Evolutionary conservation across 441 rosid genomes (phyloP).

Genomic region (Jatropha podagrica): DNA sequence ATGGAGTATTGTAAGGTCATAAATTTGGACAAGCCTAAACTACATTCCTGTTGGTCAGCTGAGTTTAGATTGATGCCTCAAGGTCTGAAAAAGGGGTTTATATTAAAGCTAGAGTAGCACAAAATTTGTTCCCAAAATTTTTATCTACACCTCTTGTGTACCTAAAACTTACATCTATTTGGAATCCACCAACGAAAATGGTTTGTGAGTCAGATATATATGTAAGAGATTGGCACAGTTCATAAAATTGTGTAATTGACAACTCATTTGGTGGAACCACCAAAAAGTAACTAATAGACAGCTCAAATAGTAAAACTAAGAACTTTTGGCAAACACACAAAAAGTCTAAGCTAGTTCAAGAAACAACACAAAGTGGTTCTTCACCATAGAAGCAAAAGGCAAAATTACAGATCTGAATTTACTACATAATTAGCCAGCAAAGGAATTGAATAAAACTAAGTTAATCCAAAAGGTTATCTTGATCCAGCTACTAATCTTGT

Average conservation of each 20-base stretch:
- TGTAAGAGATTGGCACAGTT: neutral
- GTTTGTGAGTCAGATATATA: neutral
- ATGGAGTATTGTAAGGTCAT: neutral
- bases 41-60: neutral
- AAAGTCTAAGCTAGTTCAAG: neutral
- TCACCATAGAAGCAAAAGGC: neutral
- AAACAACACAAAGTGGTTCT: neutral
- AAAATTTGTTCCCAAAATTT: neutral
- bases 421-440: conserved; percentile 1
- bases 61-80: neutral
- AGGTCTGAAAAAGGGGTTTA: neutral
- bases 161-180: neutral
- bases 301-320: neutral
- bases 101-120: neutral
- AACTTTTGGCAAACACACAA: neutral
- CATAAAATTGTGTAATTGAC: neutral
- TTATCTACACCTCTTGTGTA: neutral
- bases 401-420: conserved; percentile 13
- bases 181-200: neutral
- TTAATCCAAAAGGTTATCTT: neutral
- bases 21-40: neutral
- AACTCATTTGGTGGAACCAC: neutral
- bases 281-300: neutral
- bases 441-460: neutral
- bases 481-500: neutral